A percentile compares a stretch with the other conserved stretches of the same genome.
phyloP scores from a whole-genome alignment of 2,329 filamentous ascomycete genomes.

The Fusarium fracticaudum region DNA sequence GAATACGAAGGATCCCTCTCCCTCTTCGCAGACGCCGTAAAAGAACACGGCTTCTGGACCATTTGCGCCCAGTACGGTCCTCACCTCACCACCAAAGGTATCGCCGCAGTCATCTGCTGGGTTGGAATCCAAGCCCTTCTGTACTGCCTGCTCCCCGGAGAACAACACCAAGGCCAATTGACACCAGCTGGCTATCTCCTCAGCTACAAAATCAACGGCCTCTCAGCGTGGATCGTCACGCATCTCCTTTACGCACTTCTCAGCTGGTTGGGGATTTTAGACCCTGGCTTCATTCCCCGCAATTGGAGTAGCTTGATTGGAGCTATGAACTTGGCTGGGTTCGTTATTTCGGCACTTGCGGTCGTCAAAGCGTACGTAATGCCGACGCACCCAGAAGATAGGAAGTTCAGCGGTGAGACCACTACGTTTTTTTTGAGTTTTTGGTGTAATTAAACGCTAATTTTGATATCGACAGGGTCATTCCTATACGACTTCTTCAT shows the following conservation, averaged over 20 bases:
- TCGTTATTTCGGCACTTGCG: conserved; percentile 42
- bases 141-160: conserved; percentile 21
- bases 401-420: conserved; percentile 53
- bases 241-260: conserved; percentile 45
- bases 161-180: conserved; percentile 48
- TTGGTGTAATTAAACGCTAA: conserved; percentile 1
- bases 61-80: conserved; percentile 29
- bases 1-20: conserved; percentile 35
- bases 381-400: conserved; percentile 52
- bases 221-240: conserved; percentile 52
- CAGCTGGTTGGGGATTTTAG: conserved; percentile 44
- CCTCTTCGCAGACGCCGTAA: conserved; percentile 1
- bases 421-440: not conserved
- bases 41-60: conserved; percentile 28
- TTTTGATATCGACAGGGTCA: conserved; percentile 40
- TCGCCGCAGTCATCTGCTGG: conserved; percentile 17
- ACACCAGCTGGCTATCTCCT: conserved; percentile 56
- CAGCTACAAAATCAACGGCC: conserved; percentile 55
- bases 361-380: conserved; percentile 52
- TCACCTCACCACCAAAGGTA: conserved; percentile 22
- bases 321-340: conserved; percentile 49
- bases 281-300: conserved; percentile 53
- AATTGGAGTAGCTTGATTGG: conserved; percentile 54
- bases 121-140: conserved; percentile 26
- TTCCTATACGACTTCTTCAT: conserved; percentile 56